Conservation (phyloP, 495 filamentous ascomycete genomes). For the Talaromyces borbonicus region DNA sequence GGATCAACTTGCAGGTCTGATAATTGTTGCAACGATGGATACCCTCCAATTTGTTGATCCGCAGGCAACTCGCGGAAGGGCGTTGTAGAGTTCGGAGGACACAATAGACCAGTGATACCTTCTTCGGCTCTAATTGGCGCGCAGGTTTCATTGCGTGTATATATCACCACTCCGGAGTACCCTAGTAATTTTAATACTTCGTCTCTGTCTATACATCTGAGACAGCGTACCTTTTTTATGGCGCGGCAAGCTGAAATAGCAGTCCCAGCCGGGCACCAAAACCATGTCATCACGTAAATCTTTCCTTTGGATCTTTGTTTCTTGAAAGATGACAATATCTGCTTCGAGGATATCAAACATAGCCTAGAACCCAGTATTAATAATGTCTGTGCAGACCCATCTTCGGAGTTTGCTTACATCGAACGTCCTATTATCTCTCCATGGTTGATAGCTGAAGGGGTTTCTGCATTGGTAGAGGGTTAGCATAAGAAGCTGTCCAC, state of each 20-base stretch:
- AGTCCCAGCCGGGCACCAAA: conserved; percentile 90
- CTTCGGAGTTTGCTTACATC: conserved; percentile 35
- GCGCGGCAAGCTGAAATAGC: conserved; percentile 84
- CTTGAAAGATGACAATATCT: conserved; percentile 91
- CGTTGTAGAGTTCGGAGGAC: conserved; percentile 63
- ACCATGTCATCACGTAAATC: conserved; percentile 96
- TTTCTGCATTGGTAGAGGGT: too few species aligned
- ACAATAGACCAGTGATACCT: conserved; percentile 76
- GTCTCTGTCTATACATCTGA: background rate
- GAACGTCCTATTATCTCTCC: conserved; percentile 79
- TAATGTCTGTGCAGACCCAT: background rate
- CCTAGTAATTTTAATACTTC: conserved; percentile 37
- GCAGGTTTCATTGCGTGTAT: conserved; percentile 83
- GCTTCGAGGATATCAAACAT: conserved; percentile 95
- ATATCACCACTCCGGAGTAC: conserved; percentile 95
- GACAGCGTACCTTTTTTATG: conserved; percentile 70
- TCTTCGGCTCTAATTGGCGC: conserved; percentile 87
- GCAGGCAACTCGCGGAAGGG: conserved; percentile 66
- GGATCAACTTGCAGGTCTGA: conserved; percentile 53
- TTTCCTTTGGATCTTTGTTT: conserved; percentile 93
- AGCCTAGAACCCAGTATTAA: conserved; percentile 31
- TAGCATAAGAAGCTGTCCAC: too few species aligned
- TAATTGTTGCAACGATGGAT: conserved; percentile 62
- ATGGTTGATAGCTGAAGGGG: conserved; percentile 92
- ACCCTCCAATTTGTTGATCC: conserved; percentile 85